Base-by-base conservation (phyloP, 257 asterid species). In the Salvia hispanica region DNA sequence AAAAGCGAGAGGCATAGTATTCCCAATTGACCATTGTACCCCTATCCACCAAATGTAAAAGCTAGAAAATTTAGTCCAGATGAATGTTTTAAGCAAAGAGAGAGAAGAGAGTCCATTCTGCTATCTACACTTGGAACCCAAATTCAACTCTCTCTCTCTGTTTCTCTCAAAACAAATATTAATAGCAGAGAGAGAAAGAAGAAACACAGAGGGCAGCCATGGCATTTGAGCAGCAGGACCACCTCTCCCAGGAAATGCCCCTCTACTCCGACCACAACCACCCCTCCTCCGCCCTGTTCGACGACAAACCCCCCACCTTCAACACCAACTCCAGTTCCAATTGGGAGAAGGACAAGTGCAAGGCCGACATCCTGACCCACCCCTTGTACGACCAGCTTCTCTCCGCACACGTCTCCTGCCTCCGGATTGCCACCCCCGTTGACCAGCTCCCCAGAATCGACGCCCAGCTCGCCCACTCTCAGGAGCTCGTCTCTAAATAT, bases 401-500 rank as follows among this genome's bases (percentile, higher is more conserved):
- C 76, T 87, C 95, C 74, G 96, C 93, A 7, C 97, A 91, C 81
- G 95, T 91, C 28, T 78, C 95, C 4, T 91, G 97, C 81, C 82
- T 91, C 73, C 86, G 97, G 47, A 91, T 91, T 37, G 96, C 97
- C 0, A 91, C 97, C 31, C 97, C 97, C 63, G 97, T 91, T 47
- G 97, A 91, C 86, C 97, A 91, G 85, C 82, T 91, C 48, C 93
- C 96, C n/a, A 81, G 90, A 84, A 85, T 91, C 63, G 97, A 91
- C 64, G 91, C 96, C 3, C 97, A 91, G 88, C 79, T 91, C 5
- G 95, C 90, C 2, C 94, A 85, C 83, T 89, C 98, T 14, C 95
- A 84, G 25, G 86, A 85, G 78, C 85, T 87, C 6, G 90, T 87
- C 12, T 87, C 96, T 12, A 91, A 89, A 74, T 91, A 91, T 77